These are phyloP conservation scores for Alisma plantagoaquatica DNA, from an alignment of 106 monocot species.

Conservation along the genomic window DNA sequence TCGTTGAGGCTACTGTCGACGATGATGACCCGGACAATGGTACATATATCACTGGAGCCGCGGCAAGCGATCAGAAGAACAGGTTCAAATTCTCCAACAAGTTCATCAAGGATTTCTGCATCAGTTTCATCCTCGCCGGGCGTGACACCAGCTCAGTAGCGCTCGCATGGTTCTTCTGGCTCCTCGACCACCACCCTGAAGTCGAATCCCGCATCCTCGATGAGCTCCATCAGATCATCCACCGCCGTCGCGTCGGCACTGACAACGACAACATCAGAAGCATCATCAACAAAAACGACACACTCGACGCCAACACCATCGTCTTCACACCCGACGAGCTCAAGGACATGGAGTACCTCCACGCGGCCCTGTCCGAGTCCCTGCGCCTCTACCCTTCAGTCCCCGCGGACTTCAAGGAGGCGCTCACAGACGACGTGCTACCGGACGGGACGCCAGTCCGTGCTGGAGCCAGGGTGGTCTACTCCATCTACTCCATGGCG, in stretches of 20 bases:
- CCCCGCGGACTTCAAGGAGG: conserved; percentile 84
- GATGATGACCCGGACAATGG: neutral
- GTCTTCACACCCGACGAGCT: conserved; percentile 42
- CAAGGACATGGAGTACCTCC: conserved; percentile 71
- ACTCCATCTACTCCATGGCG: conserved; percentile 81
- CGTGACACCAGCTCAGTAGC: conserved; percentile 92
- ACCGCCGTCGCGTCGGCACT: no score
- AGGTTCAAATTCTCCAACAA: conserved; percentile 41
- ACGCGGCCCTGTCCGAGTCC: conserved; percentile 72
- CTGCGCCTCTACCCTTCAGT: conserved; percentile 89
- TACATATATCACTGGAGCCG: neutral
- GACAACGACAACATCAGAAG: no score
- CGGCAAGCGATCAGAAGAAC: neutral
- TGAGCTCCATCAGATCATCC: conserved; percentile 30
- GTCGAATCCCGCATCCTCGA: conserved; percentile 44
- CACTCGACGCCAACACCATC: neutral
- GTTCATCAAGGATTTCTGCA: conserved; percentile 83
- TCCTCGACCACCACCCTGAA: conserved; percentile 38
- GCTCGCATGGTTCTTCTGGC: conserved; percentile 92
- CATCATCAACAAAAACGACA: neutral
- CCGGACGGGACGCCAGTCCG: conserved; percentile 54
- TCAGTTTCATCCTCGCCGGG: conserved; percentile 88
- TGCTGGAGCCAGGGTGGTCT: conserved; percentile 57
- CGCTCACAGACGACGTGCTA: conserved; percentile 49
- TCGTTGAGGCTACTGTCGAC: conserved; percentile 22